These are phyloP conservation scores for Diplocarpon mali DNA, from an alignment of 2,329 filamentous ascomycete genomes.

Conservation along the genomic window DNA sequence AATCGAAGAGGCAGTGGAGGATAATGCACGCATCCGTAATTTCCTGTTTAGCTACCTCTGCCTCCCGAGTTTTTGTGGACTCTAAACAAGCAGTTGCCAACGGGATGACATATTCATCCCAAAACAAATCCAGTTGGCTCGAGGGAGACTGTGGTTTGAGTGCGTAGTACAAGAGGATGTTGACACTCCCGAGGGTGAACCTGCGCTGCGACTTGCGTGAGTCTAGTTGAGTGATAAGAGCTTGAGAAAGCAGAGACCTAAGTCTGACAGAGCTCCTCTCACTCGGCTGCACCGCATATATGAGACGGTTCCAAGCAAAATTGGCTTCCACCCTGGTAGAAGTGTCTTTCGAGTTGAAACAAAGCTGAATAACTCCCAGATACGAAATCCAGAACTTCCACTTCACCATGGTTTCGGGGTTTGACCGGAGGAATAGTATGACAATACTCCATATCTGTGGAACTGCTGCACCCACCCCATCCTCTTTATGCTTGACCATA, in stretches of 20 bases:
- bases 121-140: slow-evolving; percentile 61
- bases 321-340: slow-evolving; percentile 66
- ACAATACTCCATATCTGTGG: slow-evolving; percentile 85
- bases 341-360: slow-evolving; percentile 70
- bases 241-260: slow-evolving; percentile 54
- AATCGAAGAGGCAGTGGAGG: slow-evolving; percentile 61
- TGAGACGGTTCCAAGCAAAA: slow-evolving; percentile 73
- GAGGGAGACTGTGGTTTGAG: slow-evolving; percentile 59
- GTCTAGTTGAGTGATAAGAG: slow-evolving; percentile 57
- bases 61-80: slow-evolving; percentile 24
- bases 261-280: slow-evolving; percentile 43
- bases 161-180: slow-evolving; percentile 72
- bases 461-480: slow-evolving; percentile 45
- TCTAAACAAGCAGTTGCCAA: slow-evolving; percentile 49
- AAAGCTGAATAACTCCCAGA: slow-evolving; percentile 68
- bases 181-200: slow-evolving; percentile 51
- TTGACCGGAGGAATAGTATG: slow-evolving; percentile 60
- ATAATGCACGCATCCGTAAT: slow-evolving; percentile 52
- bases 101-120: slow-evolving; percentile 62
- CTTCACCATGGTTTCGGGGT: slow-evolving; percentile 43
- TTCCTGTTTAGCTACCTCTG: slow-evolving; percentile 35
- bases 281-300: slow-evolving; percentile 61
- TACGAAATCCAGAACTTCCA: slow-evolving; percentile 69
- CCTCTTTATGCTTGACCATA: slow-evolving; percentile 55
- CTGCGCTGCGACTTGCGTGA: slow-evolving; percentile 46